phyloP scores from a whole-genome alignment of 2,329 filamentous ascomycete species.

The Pseudogymnoascus sp. region DNA sequence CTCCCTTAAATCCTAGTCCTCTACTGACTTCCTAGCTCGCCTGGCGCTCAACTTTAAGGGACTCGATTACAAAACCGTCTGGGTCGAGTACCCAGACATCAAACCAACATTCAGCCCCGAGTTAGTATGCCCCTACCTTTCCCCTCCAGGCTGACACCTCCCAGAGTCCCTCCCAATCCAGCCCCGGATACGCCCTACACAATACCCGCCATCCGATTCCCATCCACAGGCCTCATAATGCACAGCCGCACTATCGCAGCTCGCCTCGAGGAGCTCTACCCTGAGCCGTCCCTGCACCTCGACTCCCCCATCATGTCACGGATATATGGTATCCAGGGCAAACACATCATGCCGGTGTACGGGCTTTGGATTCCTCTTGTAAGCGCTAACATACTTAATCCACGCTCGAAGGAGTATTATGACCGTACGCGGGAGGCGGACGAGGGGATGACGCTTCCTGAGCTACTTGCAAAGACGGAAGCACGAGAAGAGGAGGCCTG shows the following conservation, averaged over 20 bases:
- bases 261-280: conserved; percentile 51
- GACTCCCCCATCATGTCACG: conserved; percentile 43
- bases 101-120: conserved; percentile 46
- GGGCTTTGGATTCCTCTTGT: conserved; percentile 43
- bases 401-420: conserved; percentile 49
- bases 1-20: not conserved
- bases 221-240: conserved; percentile 53
- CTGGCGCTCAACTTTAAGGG: conserved; percentile 61
- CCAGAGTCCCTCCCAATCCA: conserved; percentile 40
- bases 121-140: conserved; percentile 32
- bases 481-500: conserved; percentile 45
- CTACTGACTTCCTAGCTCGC: conserved; percentile 41
- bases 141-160: not conserved
- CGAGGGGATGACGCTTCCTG: conserved; percentile 46
- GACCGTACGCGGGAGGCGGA: conserved; percentile 40
- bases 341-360: conserved; percentile 29
- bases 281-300: conserved; percentile 50
- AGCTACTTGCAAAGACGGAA: conserved; percentile 36
- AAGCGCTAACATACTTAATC: conserved; percentile 43
- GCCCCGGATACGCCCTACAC: conserved; percentile 39
- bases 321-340: conserved; percentile 36
- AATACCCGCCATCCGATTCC: conserved; percentile 48
- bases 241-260: conserved; percentile 55
- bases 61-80: conserved; percentile 60
- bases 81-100: conserved; percentile 63